These are phyloP conservation scores for Odontarrhena argentea DNA, from an alignment of 345 rosid species.

Conservation along the genomic window DNA sequence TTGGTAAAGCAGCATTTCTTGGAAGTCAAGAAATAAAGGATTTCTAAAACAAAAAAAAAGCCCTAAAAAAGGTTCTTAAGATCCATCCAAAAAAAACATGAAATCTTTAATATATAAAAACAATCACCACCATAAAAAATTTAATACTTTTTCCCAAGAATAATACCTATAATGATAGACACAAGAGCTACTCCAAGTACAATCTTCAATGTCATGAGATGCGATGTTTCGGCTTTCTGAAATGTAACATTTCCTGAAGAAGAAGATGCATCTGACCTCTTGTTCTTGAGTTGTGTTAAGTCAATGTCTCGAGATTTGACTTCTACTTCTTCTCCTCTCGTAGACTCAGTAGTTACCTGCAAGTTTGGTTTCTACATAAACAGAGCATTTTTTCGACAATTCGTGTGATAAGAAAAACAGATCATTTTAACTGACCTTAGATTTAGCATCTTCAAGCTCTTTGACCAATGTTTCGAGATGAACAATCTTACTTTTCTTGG, in stretches of 20 bases:
- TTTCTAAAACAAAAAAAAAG: background rate
- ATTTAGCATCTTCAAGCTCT: constrained; percentile 62
- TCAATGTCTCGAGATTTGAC: constrained; percentile 75
- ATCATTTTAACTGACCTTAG: constrained; percentile 50
- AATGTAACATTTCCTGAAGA: constrained; percentile 40
- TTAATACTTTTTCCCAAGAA: constrained; percentile 78
- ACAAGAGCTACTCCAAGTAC: constrained; percentile 64
- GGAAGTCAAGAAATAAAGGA: constrained; percentile 9
- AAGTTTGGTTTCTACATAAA: constrained; percentile 21
- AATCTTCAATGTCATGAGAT: constrained; percentile 52
- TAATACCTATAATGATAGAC: constrained; percentile 67
- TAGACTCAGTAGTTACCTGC: constrained; percentile 42
- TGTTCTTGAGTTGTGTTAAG: constrained; percentile 50
- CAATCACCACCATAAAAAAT: constrained; percentile 9
- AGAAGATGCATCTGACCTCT: constrained; percentile 51
- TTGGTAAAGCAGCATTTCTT: constrained; percentile 16
- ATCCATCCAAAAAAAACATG: background rate
- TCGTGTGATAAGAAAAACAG: background rate
- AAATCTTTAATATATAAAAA: background rate
- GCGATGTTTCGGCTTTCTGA: constrained; percentile 40
- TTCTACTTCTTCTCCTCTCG: constrained; percentile 47
- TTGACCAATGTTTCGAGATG: constrained; percentile 52
- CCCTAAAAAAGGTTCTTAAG: background rate
- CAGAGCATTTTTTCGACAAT: background rate
- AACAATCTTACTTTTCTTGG: constrained; percentile 49